These are phyloP conservation scores for Eucalyptus camaldulensis DNA, from an alignment of 345 rosid genomes.

Conservation along the genomic window DNA sequence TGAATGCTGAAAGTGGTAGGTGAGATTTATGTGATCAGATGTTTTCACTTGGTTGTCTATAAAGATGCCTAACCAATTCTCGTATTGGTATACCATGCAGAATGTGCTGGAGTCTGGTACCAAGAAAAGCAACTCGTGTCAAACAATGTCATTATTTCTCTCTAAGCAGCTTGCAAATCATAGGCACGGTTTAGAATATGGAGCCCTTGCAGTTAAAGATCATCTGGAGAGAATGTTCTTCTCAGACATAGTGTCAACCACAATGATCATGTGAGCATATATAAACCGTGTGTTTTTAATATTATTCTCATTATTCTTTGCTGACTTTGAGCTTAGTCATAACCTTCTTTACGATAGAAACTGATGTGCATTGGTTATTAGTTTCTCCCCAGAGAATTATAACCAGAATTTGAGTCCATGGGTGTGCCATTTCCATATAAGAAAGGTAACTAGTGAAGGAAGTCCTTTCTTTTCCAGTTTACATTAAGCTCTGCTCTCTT, in stretches of 20 bases:
- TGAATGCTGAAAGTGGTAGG: background rate
- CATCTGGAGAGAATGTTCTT: slow-evolving; percentile 63
- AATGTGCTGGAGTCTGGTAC: slow-evolving; percentile 83
- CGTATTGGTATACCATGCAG: slow-evolving; percentile 13
- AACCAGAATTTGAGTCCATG: slow-evolving; percentile 40
- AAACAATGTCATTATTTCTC: slow-evolving; percentile 55
- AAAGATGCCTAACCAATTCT: background rate
- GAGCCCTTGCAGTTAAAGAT: slow-evolving; percentile 63
- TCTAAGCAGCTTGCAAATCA: slow-evolving; percentile 58
- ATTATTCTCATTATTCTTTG: background rate
- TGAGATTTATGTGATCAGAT: background rate
- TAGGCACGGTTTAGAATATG: slow-evolving; percentile 87
- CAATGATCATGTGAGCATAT: slow-evolving; percentile 57
- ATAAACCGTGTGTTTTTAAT: background rate
- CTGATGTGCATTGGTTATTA: slow-evolving; percentile 10
- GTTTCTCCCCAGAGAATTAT: slow-evolving; percentile 39
- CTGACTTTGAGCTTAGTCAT: background rate
- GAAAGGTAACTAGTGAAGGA: slow-evolving; percentile 34
- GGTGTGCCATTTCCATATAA: slow-evolving; percentile 81
- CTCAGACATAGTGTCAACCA: slow-evolving; percentile 60
- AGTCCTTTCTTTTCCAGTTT: background rate
- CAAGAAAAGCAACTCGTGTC: slow-evolving; percentile 37
- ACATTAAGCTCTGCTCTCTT: background rate
- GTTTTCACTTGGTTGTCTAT: background rate
- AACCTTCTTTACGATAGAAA: background rate